Base-by-base conservation (phyloP, 2,329 filamentous ascomycete genomes). In the Fusarium acutatum region DNA sequence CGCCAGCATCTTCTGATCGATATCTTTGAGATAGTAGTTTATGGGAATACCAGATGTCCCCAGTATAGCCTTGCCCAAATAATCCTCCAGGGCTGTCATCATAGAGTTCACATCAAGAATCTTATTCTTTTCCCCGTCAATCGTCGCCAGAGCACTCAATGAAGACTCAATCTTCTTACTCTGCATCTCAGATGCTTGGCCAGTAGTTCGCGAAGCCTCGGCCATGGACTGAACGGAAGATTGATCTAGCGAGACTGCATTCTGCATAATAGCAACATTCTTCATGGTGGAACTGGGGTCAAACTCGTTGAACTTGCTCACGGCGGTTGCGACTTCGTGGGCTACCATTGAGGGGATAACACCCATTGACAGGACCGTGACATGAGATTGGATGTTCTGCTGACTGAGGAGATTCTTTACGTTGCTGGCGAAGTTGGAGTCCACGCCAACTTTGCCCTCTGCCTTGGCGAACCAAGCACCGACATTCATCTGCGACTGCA, bases 11-110 rank as follows among this genome's bases (percentile, higher is more conserved):
- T 62, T 56, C 43, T 71, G 32, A 40, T 61, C 38, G 6, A 75
- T 73, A 3, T 74, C 58, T 44, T 74, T 73, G 17, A 75, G 43
- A 34, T 69, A 75, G 40, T 73, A 75, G 57, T 73, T 75, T 15
- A 75, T 62, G 5, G 73, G 58, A 18, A 73, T 41, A 9, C 73
- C 64, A 22, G 37, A 14, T 4, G 30, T 46, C 12, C 56, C 64
- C 9, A 73, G 50, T 0, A 38, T 18, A 1, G 54, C 67, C 40
- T 75, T 71, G 1, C 20, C 52, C 26, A 75, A 50, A 26, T 68
- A 64, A 34, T 75, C 72, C 1, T 75, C 72, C 7, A 75, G 47
- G 8, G 64, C 72, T 1, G 49, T 62, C 62, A 75, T 67, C 64
- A 74, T 69, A 3, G 64, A 75, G 38, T 67, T 69, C 24, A 69